Percentiles rank a stretch among this genome's conserved stretches.
Evolutionary conservation across 192 early-diverging fungal species (phyloP).

Genomic region (Bifiguratus adelaidae): DNA sequence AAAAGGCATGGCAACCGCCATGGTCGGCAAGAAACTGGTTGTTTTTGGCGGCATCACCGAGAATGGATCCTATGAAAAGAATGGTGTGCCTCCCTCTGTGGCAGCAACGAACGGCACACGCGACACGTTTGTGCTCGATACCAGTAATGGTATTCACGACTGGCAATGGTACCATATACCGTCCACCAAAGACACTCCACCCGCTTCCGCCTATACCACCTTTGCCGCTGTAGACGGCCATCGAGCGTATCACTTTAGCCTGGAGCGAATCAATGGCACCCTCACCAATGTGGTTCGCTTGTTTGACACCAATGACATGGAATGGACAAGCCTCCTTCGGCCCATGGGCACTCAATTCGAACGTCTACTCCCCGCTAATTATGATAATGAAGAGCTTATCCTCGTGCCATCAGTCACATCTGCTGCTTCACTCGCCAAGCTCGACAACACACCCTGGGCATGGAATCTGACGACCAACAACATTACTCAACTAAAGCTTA

Average conservation of each 20-base stretch:
- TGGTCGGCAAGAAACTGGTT: neutral
- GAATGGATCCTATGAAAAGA: too few relatives aligned
- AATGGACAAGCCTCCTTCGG: neutral
- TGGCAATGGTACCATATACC: neutral
- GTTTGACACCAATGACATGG: neutral
- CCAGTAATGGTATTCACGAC: neutral
- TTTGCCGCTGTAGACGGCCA: too few relatives aligned
- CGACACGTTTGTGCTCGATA: neutral
- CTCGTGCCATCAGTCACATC: neutral
- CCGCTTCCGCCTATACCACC: too few relatives aligned
- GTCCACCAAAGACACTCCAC: neutral
- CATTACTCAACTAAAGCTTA: too few relatives aligned
- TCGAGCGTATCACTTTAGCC: neutral
- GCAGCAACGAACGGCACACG: neutral
- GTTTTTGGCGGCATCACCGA: constrained; percentile 1
- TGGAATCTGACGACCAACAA: too few relatives aligned
- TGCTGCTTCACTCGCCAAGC: neutral
- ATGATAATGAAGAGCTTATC: neutral
- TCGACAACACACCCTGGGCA: too few relatives aligned
- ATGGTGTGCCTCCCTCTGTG: too few relatives aligned
- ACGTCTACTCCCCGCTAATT: neutral
- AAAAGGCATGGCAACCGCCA: neutral
- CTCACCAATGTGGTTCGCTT: neutral
- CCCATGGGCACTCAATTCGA: neutral
- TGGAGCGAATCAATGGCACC: neutral